Evolutionary conservation across 192 early-diverging fungal species (phyloP), one percentile per base, ranked within the genome.

Genomic region (Podila minutissima): DNA sequence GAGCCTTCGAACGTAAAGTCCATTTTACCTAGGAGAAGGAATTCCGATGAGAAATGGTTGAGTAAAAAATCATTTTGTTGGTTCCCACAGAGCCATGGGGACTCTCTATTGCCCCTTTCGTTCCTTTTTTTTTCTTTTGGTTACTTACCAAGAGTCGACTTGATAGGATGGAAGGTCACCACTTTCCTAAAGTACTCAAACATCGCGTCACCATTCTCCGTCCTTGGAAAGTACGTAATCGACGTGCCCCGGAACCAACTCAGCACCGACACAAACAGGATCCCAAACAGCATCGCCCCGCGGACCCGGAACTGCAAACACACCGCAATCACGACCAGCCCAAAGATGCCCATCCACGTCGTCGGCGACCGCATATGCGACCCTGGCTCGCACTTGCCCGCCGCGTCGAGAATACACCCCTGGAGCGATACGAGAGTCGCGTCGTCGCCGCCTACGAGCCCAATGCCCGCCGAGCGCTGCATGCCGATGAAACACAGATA

Each of bases 401-500:
- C 74, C 19, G 77, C 82, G 71, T 92, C 76, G 53, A 90, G 85
- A 32, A 77, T 83, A 69, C 93, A 95, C 4, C 88, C 94, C 51
- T 49, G 59, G 4, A 95, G 83, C 32, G 86, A 82, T 11, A 95
- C 93, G n/a, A 95, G 67, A 5, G 93, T 94, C 0, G 92, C 74
- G 0, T 78, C 49, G 67, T 88, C 88, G 12, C 82, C 67, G 4
- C 84, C 86, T 51, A 95, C 86, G 24, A 95, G 83, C 15, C 92
- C 94, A 59, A 95, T 95, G 53, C 94, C 94, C 1, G 92, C 91
- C 0, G 93, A 93, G n/a, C 82, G 88, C 74, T 95, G 93, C 67
- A 93, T 69, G 15, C 94, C 93, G 64, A 94, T 95, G 59, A 93
- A 93, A 15, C 89, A 83, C 64, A 95, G 86, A 55, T 93, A 93